A percentile compares a stretch with the other conserved stretches of the same genome.
Evolutionary conservation across 2,329 filamentous ascomycete species (phyloP).

Genomic region (Diaporthe capsici): DNA sequence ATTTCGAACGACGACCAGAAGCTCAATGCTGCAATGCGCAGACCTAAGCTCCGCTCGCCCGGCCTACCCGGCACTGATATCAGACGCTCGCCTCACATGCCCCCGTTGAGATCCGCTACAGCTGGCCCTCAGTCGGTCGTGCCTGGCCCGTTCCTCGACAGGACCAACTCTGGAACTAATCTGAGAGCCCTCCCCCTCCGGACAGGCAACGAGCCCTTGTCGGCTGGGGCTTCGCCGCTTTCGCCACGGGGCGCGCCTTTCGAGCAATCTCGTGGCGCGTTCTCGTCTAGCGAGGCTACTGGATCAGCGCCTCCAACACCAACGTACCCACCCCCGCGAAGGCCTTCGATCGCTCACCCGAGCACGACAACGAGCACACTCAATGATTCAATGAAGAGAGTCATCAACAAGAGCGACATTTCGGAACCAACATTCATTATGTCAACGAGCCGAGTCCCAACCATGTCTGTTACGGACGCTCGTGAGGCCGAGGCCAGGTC

Average conservation of each 20-base stretch:
- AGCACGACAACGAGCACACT: constrained; percentile 49
- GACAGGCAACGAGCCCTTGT: constrained; percentile 51
- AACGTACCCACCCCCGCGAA: constrained; percentile 50
- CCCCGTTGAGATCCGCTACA: constrained; percentile 57
- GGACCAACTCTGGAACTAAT: constrained; percentile 50
- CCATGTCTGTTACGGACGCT: constrained; percentile 48
- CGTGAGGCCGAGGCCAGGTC: constrained; percentile 49
- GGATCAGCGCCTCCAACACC: constrained; percentile 52
- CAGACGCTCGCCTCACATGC: constrained; percentile 63
- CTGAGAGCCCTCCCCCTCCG: constrained; percentile 51
- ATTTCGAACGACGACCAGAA: constrained; percentile 55
- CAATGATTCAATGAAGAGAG: constrained; percentile 57
- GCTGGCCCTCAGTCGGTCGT: constrained; percentile 44
- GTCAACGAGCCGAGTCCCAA: constrained; percentile 61
- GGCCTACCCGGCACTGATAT: constrained; percentile 65
- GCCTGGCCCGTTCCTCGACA: constrained; percentile 47
- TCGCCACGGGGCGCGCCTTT: constrained; percentile 54
- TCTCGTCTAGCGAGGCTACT: constrained; percentile 47
- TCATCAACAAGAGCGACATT: constrained; percentile 63
- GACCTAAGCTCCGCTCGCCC: constrained; percentile 57
- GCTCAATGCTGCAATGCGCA: constrained; percentile 48
- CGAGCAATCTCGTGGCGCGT: constrained; percentile 51
- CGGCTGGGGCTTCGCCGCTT: constrained; percentile 61
- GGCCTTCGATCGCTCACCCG: constrained; percentile 51
- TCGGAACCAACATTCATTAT: constrained; percentile 65